Conservation (phyloP, 2,329 filamentous ascomycete species). For the Trichoderma breve region DNA sequence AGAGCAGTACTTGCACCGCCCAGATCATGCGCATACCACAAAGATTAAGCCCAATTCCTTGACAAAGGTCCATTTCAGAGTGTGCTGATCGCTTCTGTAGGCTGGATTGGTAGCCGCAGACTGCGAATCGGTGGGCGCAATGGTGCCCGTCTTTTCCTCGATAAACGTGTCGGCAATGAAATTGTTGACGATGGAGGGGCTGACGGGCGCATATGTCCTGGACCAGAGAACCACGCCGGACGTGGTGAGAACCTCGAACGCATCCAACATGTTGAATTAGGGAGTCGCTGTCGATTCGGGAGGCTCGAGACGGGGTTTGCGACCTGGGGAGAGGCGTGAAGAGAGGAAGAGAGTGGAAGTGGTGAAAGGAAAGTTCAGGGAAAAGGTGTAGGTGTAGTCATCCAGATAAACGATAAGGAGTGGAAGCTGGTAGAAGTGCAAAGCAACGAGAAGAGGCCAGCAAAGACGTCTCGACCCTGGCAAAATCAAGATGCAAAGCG, state of each 20-base stretch:
- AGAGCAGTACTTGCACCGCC: constrained; percentile 13
- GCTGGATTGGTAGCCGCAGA: constrained; percentile 65
- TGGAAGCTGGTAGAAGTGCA: constrained; percentile 6
- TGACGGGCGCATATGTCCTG: constrained; percentile 76
- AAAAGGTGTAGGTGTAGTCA: not conserved
- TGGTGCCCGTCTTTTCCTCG: constrained; percentile 75
- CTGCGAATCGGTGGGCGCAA: constrained; percentile 57
- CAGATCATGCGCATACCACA: constrained; percentile 57
- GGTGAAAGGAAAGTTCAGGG: not conserved
- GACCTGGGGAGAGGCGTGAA: not conserved
- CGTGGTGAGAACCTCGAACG: constrained; percentile 93
- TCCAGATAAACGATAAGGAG: constrained; percentile 13
- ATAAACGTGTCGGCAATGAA: constrained; percentile 97
- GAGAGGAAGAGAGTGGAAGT: not conserved
- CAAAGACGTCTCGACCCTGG: not conserved
- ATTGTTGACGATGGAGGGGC: constrained; percentile 81
- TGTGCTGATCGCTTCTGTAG: constrained; percentile 91
- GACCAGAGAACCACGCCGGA: constrained; percentile 98
- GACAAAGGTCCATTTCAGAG: constrained; percentile 85
- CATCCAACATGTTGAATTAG: constrained; percentile 72
- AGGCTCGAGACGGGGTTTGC: not conserved
- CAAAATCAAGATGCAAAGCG: not conserved
- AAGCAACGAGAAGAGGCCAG: not conserved
- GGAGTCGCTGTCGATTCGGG: not conserved
- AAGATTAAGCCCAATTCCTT: constrained; percentile 96